phyloP scores from a whole-genome alignment of 106 monocot species.

The Allium fistulosum region DNA sequence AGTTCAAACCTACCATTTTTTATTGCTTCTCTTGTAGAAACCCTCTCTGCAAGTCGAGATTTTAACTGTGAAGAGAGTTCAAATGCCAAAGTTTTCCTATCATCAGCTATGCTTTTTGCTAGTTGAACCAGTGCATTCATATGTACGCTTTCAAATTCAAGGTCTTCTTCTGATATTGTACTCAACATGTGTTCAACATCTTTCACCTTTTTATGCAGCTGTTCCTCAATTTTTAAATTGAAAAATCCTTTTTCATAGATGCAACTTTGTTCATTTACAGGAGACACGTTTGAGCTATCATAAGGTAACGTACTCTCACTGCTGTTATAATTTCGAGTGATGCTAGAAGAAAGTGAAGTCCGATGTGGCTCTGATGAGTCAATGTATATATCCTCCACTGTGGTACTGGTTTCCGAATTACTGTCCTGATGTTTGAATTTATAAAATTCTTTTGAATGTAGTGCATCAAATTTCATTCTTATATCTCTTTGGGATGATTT shows the following conservation, averaged over 20 bases:
- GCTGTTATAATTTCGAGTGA: neutral
- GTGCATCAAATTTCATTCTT: conserved; percentile 16
- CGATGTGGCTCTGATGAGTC: conserved; percentile 30
- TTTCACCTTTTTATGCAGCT: conserved; percentile 42
- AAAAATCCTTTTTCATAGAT: conserved; percentile 15
- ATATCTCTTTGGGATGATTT: conserved; percentile 15
- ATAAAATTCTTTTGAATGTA: conserved; percentile 21
- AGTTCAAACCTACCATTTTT: conserved; percentile 50
- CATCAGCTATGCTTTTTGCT: conserved; percentile 38
- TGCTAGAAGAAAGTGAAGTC: conserved; percentile 6
- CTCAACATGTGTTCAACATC: conserved; percentile 45
- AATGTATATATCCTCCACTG: conserved; percentile 63
- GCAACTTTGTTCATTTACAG: conserved; percentile 12
- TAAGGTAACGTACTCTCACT: conserved; percentile 15
- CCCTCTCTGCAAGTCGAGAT: conserved; percentile 54
- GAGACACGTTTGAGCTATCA: conserved; percentile 3
- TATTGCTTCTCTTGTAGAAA: conserved; percentile 37
- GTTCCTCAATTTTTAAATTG: conserved; percentile 36
- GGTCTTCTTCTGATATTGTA: conserved; percentile 32
- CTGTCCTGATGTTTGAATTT: conserved; percentile 20
- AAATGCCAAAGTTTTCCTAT: conserved; percentile 45
- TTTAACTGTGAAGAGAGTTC: conserved; percentile 73
- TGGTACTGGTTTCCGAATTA: conserved; percentile 46
- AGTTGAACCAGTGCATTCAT: conserved; percentile 29
- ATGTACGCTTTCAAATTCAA: conserved; percentile 27